Base-by-base conservation (phyloP, 2,329 filamentous ascomycete species). In the Pyrenophora seminiperda region DNA sequence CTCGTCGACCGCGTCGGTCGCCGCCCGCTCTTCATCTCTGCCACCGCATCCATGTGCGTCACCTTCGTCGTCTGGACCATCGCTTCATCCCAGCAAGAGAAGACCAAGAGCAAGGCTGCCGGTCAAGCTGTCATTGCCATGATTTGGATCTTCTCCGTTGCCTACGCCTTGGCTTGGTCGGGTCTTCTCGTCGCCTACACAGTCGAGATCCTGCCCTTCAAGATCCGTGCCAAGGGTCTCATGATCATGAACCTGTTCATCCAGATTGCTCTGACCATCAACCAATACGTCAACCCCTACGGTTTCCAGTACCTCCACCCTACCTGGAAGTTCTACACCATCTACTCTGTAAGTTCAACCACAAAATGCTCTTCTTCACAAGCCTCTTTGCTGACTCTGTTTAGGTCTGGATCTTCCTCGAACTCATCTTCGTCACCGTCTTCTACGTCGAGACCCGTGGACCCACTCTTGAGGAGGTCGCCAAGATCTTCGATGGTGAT, bases 381-480 rank as follows among this genome's bases (percentile, higher is more conserved):
- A 27, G 9, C 38, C 4, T 4, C 27, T 15, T 18, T 34, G 14
- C 60, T 66, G 38, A 65, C 24, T 19, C 15, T 13, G 13, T 5
- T 14, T 24, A 71, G 59, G 68, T 83, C 47, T 87, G 84, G 84
- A 81, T 86, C 65, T 75, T 80, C 38, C 69, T 79, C 63, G 82
- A 87, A 70, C 73, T 86, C 37, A 54, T 82, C 38, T 85, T 87
- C 59, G 83, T 87, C 29, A 86, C 80, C 72, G 84, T 84, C 75
- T 81, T 87, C 69, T 87, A 85, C 67, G 80, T 87, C 47, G 87
- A 90, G 75, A 90, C 87, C 14, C 84, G 83, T 63, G 86, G 86
- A 3, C 84, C 85, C 0, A 89, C 86, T 2, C 82, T 90, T 1
- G 87, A 89, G 67, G 85, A 88, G 67, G 81, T 88, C 54, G 83